Conservation (phyloP, 1,284 basidiomycete genomes). For the Fomitiporia mediterranea region DNA sequence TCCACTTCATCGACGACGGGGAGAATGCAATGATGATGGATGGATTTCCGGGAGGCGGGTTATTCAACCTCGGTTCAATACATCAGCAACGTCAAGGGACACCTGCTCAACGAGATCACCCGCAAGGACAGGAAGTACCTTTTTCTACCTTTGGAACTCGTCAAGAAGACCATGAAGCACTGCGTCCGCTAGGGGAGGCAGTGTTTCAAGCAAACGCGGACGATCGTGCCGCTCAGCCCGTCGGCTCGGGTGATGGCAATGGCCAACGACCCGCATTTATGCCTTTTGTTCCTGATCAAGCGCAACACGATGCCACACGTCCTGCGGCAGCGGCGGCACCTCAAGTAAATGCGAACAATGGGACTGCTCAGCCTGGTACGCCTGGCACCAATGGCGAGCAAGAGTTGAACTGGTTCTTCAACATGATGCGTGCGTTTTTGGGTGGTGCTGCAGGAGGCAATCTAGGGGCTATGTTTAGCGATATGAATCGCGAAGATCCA, state of each 20-base stretch:
- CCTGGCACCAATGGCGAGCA: background rate
- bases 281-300: too few relatives aligned
- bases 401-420: background rate
- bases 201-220: too few relatives aligned
- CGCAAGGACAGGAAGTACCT: background rate
- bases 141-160: background rate
- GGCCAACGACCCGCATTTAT: too few relatives aligned
- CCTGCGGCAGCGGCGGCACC: too few relatives aligned
- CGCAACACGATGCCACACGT: background rate
- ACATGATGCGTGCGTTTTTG: slow-evolving; percentile 3
- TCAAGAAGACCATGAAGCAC: too few relatives aligned
- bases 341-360: background rate
- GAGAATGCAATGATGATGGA: background rate
- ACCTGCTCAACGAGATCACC: background rate
- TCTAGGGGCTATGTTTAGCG: slow-evolving; percentile 24
- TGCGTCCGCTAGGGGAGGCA: too few relatives aligned
- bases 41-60: background rate
- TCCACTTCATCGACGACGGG: slow-evolving; percentile 1
- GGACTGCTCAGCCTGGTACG: background rate
- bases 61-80: background rate
- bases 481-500: slow-evolving; percentile 55
- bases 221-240: too few relatives aligned
- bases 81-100: background rate
- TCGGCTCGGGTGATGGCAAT: too few relatives aligned
- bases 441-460: background rate